These are phyloP conservation scores for Thraustotheca clavata DNA, from an alignment of 352 stramenopile species.

Conservation along the genomic window DNA sequence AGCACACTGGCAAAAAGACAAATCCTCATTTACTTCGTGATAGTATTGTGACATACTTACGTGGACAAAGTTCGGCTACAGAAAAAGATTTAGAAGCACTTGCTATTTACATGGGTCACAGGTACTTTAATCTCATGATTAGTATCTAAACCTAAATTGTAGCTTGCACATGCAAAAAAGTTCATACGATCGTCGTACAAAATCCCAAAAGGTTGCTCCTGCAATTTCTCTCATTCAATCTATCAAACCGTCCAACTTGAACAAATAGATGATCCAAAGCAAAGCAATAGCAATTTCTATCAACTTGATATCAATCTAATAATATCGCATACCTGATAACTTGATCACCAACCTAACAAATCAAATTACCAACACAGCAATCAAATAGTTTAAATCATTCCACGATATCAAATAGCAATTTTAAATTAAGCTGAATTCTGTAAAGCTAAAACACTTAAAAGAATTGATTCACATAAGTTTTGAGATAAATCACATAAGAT, in stretches of 20 bases:
- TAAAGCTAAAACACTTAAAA: too few relatives aligned
- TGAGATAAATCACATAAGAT: too few relatives aligned
- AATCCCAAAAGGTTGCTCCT: slow-evolving; percentile 49
- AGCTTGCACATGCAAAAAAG: slow-evolving; percentile 51
- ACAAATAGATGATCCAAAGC: neutral
- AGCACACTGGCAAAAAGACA: slow-evolving; percentile 49
- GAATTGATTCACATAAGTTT: too few relatives aligned
- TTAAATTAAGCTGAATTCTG: too few relatives aligned
- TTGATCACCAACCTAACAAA: too few relatives aligned
- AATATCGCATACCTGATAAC: too few relatives aligned
- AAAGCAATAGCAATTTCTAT: too few relatives aligned
- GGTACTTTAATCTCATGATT: slow-evolving; percentile 6
- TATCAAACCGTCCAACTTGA: slow-evolving; percentile 33
- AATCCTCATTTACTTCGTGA: slow-evolving; percentile 60
- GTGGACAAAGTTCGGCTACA: slow-evolving; percentile 34
- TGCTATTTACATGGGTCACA: slow-evolving; percentile 63
- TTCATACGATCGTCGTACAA: slow-evolving; percentile 52
- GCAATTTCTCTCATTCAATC: slow-evolving; percentile 44
- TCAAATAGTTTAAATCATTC: too few relatives aligned
- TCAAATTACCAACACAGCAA: too few relatives aligned
- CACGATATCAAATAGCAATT: too few relatives aligned
- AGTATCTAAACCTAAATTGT: neutral
- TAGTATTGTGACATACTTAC: slow-evolving; percentile 61
- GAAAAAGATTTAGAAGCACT: slow-evolving; percentile 52
- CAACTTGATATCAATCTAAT: too few relatives aligned